Percentiles rank a stretch among this genome's conserved stretches.
Conservation (phyloP, 352 stramenopile genomes). For the Globisporangium megalacanthum region DNA sequence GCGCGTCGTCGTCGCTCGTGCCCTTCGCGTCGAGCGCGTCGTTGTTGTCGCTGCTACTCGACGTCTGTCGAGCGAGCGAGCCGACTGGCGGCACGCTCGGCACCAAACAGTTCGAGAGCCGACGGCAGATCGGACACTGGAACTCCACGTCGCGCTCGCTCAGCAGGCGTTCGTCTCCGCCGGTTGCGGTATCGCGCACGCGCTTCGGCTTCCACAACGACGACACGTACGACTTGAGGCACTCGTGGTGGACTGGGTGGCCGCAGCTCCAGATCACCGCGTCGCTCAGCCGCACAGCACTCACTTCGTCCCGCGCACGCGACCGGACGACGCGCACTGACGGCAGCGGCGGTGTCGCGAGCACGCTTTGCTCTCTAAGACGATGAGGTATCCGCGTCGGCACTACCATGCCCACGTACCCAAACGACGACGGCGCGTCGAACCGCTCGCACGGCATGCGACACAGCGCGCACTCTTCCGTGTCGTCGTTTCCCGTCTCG, state of each 20-base stretch:
- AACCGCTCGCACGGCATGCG: slow-evolving; percentile 45
- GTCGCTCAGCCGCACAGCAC: slow-evolving; percentile 19
- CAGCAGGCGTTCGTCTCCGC: slow-evolving; percentile 54
- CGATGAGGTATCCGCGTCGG: slow-evolving; percentile 47
- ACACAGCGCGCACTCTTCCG: slow-evolving; percentile 60
- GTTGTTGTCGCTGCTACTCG: slow-evolving; percentile 11
- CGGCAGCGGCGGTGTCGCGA: slow-evolving; percentile 5
- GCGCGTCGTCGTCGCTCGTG: slow-evolving; percentile 17
- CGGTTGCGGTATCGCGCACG: slow-evolving; percentile 32
- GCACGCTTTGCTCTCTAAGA: slow-evolving; percentile 9
- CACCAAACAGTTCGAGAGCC: slow-evolving; percentile 70
- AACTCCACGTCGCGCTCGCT: slow-evolving; percentile 72
- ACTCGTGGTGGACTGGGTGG: slow-evolving; percentile 61
- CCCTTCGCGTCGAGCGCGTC: slow-evolving; percentile 20
- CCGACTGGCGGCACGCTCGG: slow-evolving; percentile 27
- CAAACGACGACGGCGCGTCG: slow-evolving; percentile 42
- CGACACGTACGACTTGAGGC: slow-evolving; percentile 63
- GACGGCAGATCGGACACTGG: slow-evolving; percentile 69
- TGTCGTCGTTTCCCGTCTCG: slow-evolving; percentile 10
- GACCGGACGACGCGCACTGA: not conserved
- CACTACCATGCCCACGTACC: slow-evolving; percentile 64
- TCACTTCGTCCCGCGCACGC: not conserved
- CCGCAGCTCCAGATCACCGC: slow-evolving; percentile 65
- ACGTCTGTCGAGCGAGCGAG: slow-evolving; percentile 1
- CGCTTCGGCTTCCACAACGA: slow-evolving; percentile 63